Percentiles rank a stretch among this genome's conserved stretches.
phyloP scores from a whole-genome alignment of 192 early-diverging fungal species.

The Obelidium mucronatum region DNA sequence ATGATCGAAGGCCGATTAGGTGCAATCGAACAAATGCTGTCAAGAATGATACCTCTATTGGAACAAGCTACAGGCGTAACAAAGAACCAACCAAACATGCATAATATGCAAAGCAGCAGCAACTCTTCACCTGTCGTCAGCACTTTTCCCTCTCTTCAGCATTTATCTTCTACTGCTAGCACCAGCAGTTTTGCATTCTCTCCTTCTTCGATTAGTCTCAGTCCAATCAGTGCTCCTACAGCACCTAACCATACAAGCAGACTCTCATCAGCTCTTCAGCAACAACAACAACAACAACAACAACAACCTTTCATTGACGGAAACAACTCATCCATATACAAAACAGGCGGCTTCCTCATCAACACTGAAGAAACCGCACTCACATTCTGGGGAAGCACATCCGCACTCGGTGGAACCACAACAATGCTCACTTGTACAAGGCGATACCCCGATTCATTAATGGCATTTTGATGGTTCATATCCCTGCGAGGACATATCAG shows the following conservation, averaged over 20 bases:
- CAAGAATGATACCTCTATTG: background rate
- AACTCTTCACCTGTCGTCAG: background rate
- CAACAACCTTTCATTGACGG: background rate
- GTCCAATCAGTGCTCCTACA: too few species aligned
- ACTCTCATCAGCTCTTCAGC: background rate
- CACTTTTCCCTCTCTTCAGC: too few species aligned
- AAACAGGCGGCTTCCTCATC: constrained; percentile 26
- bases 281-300: background rate
- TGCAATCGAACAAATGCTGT: background rate
- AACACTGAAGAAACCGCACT: constrained; percentile 27
- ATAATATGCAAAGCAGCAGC: background rate
- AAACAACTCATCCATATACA: background rate
- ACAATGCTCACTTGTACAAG: constrained; percentile 19
- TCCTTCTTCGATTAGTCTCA: background rate
- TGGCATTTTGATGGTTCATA: constrained; percentile 14
- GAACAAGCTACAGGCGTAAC: background rate
- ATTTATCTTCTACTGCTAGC: background rate
- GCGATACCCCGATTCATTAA: constrained; percentile 19
- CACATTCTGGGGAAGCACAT: constrained; percentile 26
- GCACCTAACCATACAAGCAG: background rate
- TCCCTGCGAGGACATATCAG: background rate
- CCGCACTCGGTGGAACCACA: constrained; percentile 17
- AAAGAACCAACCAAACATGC: background rate
- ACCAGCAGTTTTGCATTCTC: background rate
- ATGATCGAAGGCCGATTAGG: background rate